Evolutionary conservation across 768 basidiomycete genomes (phyloP).

Genomic region (Hericium alpestre): DNA sequence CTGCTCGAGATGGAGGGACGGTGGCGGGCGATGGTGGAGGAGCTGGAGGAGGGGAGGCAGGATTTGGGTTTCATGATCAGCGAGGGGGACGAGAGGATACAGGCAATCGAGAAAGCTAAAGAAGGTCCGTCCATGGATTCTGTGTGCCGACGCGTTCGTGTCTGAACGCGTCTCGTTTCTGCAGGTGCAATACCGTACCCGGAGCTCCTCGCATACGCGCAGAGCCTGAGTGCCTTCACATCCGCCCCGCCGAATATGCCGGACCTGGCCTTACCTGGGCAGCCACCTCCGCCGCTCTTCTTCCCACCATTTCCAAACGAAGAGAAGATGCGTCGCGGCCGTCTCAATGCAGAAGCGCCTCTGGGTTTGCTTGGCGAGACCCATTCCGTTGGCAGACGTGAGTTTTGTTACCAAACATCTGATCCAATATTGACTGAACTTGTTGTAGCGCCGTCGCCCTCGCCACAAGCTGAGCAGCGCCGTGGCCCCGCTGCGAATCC

Average conservation of each 20-base stretch:
- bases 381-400: slow-evolving; percentile 70
- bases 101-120: slow-evolving; percentile 61
- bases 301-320: slow-evolving; percentile 89
- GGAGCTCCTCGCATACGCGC: slow-evolving; percentile 74
- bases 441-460: slow-evolving; percentile 46
- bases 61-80: slow-evolving; percentile 61
- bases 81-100: slow-evolving; percentile 65
- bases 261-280: slow-evolving; percentile 57
- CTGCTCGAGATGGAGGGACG: slow-evolving; percentile 54
- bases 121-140: slow-evolving; percentile 38
- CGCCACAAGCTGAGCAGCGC: slow-evolving; percentile 51
- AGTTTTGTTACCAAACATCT: slow-evolving; percentile 14
- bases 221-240: slow-evolving; percentile 76
- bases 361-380: slow-evolving; percentile 72
- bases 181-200: slow-evolving; percentile 73
- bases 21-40: slow-evolving; percentile 60
- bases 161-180: not conserved
- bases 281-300: slow-evolving; percentile 68
- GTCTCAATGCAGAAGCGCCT: slow-evolving; percentile 71
- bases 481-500: slow-evolving; percentile 45
- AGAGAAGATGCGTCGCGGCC: slow-evolving; percentile 81
- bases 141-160: not conserved
- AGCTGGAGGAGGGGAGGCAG: slow-evolving; percentile 53
- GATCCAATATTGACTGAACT: slow-evolving; percentile 4
- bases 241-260: slow-evolving; percentile 86